Conservation (phyloP, 805 yeast species). For the Candida boleticola region DNA sequence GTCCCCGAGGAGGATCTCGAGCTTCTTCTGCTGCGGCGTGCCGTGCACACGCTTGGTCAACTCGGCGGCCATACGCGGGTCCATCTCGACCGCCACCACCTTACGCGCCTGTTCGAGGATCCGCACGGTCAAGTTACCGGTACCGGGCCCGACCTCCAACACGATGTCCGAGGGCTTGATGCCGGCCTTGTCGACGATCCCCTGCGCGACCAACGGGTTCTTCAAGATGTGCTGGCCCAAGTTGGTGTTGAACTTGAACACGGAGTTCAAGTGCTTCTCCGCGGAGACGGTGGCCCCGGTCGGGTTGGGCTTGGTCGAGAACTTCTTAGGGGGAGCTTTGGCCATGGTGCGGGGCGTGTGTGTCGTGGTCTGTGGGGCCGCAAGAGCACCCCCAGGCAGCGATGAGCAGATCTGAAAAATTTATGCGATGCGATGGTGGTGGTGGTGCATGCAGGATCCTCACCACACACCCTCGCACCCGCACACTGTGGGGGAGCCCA, state of each 20-base stretch:
- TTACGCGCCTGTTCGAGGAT: constrained; percentile 89
- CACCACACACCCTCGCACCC: too few species aligned
- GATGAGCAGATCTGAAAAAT: constrained; percentile 2
- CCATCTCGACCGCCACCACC: constrained; percentile 97
- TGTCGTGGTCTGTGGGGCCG: neutral
- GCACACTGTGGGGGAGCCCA: too few species aligned
- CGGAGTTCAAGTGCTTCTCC: constrained; percentile 70
- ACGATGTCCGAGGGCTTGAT: constrained; percentile 91
- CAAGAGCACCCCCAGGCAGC: neutral
- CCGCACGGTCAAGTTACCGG: constrained; percentile 93
- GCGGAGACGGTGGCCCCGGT: constrained; percentile 62
- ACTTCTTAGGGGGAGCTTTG: constrained; percentile 64
- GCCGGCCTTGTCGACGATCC: constrained; percentile 94
- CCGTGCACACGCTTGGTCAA: constrained; percentile 96
- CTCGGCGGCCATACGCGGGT: constrained; percentile 99
- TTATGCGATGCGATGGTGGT: neutral
- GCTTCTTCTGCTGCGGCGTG: constrained; percentile 86
- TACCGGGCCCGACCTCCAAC: constrained; percentile 98
- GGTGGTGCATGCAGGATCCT: neutral
- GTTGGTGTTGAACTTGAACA: constrained; percentile 95
- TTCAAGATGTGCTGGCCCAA: constrained; percentile 96
- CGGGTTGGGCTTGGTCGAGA: constrained; percentile 43
- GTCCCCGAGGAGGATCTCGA: constrained; percentile 91
- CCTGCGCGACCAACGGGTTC: constrained; percentile 96
- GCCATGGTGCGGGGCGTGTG: too few species aligned